Conservation (phyloP, 1,284 basidiomycete genomes). For the Ganoderma lucidum region DNA sequence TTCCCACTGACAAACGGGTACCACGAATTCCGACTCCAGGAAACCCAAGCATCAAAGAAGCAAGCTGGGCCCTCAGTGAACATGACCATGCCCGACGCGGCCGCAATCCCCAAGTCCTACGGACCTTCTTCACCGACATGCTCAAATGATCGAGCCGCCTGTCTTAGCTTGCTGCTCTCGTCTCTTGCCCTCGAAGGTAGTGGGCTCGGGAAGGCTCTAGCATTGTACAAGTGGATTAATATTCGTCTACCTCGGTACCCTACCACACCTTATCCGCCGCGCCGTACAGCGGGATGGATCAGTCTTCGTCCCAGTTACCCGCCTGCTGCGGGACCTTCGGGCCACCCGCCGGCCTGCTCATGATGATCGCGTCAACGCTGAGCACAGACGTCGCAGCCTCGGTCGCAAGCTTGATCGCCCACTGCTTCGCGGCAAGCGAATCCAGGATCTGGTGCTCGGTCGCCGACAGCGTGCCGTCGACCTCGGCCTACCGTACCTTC, state of each 20-base stretch:
- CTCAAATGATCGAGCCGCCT: no score
- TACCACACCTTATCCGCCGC: conserved; percentile 8
- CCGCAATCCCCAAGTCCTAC: neutral
- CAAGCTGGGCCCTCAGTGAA: no score
- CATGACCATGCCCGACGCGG: neutral
- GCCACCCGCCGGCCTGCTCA: conserved; percentile 92
- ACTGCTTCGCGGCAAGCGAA: conserved; percentile 87
- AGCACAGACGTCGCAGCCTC: conserved; percentile 96
- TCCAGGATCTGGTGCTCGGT: conserved; percentile 78
- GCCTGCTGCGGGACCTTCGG: conserved; percentile 86
- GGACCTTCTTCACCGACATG: neutral
- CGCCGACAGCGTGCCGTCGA: conserved; percentile 76
- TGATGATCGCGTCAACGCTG: conserved; percentile 97
- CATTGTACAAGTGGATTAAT: conserved; percentile 35
- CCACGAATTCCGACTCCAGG: neutral
- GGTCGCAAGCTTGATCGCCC: conserved; percentile 90
- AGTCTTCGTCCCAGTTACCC: conserved; percentile 82
- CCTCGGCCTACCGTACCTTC: conserved; percentile 61
- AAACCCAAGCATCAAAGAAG: neutral
- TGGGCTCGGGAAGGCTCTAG: conserved; percentile 10
- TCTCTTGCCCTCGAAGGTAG: neutral
- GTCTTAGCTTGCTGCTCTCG: neutral
- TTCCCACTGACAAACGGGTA: neutral
- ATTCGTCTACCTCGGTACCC: conserved; percentile 31
- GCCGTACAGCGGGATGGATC: neutral